A percentile compares a stretch with the other conserved stretches of the same genome.
phyloP scores from a whole-genome alignment of 1,284 basidiomycete species.

The Stereum hirsutum region DNA sequence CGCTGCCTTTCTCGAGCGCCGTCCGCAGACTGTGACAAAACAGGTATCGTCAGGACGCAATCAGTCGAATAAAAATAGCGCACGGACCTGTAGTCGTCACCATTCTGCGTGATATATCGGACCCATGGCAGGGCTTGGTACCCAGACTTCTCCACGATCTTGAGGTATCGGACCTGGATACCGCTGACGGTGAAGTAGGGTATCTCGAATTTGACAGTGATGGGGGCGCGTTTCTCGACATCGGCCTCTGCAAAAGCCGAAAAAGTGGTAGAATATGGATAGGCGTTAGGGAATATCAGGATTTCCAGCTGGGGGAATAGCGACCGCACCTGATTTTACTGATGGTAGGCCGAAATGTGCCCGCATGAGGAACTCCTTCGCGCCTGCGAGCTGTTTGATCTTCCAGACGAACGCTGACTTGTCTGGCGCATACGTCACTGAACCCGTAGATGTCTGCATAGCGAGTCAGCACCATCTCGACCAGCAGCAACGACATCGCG shows the following conservation, averaged over 20 bases:
- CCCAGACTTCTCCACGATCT: constrained; percentile 98
- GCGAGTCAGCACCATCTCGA: not conserved
- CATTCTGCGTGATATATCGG: constrained; percentile 90
- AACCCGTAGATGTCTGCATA: constrained; percentile 76
- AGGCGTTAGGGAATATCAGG: not conserved
- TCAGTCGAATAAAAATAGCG: not conserved
- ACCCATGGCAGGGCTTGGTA: constrained; percentile 93
- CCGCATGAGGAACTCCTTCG: constrained; percentile 90
- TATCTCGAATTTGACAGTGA: constrained; percentile 96
- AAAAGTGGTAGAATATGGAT: not conserved
- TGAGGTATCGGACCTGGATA: constrained; percentile 93
- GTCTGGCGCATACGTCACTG: constrained; percentile 91
- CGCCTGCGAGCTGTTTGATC: constrained; percentile 92
- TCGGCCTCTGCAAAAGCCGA: constrained; percentile 46
- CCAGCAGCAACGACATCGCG: not conserved
- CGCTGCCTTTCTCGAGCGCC: constrained; percentile 67
- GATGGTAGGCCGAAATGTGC: constrained; percentile 93
- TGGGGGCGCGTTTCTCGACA: constrained; percentile 85
- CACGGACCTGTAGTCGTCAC: constrained; percentile 87
- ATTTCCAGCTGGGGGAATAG: not conserved
- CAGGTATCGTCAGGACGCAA: not conserved
- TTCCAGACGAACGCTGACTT: constrained; percentile 98
- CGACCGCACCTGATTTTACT: constrained; percentile 68
- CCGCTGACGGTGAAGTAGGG: constrained; percentile 97
- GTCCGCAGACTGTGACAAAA: constrained; percentile 49